Base-by-base conservation (phyloP, 2,329 filamentous ascomycete species). In the Microcera coccophila region DNA sequence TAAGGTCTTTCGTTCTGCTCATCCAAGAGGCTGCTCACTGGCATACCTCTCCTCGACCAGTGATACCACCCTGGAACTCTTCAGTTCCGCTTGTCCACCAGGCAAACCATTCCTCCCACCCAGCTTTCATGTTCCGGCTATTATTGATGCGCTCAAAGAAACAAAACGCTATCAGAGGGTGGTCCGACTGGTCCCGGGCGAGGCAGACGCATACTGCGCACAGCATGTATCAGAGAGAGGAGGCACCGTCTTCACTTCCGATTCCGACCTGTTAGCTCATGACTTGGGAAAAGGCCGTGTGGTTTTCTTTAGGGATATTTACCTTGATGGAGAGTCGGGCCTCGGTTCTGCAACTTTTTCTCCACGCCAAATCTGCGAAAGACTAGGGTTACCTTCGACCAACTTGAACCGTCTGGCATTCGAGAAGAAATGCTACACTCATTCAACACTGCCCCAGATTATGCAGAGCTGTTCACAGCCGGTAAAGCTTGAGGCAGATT, bases 171-270 rank as follows among this genome's bases (percentile, higher is more conserved):
- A 77, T 48, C 61, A 49, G 4, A 56, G 48, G 46, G 59, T 73
- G 34, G 71, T 69, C 8, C 66, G 72, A 18, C 72, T 93, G 11
- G 84, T 95, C 0, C 82, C 88, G 0, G 90, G 87, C 1, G 91
- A 97, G 65, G 91, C 91, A 1, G 91, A 97, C 60, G 66, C 74
- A 18, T 93, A 81, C 66, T 95, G 90, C 61, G 89, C 88, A 3
- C 66, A 74, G 12, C 73, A 81, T 40, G 74, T 87, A 5, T 72
- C 71, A n/a, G 49, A 68, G 3, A 59, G 71, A 21, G 71, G 74
- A 2, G 79, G 78, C 1, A 69, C 72, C 2, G 75, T 89, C 12
- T 65, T 96, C 5, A 94, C 89, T 0, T 83, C 81, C n/a, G 91
- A 97, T 57, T 94, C 90, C 0, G 91, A 97, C 59, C 73, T 96